Evolutionary conservation across 164 flowering plant genomes (phyloP).

Genomic region (Cinnamomum chago): DNA sequence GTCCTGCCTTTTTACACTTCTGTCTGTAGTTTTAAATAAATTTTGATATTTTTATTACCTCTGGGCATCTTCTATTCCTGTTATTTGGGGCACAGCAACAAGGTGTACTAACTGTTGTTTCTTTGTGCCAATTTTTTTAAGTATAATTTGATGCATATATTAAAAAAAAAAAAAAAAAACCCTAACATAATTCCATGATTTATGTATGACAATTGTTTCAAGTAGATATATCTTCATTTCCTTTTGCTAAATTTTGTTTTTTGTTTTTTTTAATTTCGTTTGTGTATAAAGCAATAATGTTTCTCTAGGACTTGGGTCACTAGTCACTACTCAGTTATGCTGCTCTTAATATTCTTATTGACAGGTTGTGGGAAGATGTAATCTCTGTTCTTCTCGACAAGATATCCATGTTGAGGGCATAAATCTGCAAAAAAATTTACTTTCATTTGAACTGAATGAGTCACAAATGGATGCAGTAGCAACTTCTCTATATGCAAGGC

Average conservation of each 20-base stretch:
- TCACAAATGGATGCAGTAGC: constrained; percentile 55
- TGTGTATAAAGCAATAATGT: background rate
- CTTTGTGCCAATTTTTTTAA: too few species aligned
- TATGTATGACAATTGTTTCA: background rate
- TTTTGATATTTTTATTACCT: too few species aligned
- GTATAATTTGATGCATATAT: too few species aligned
- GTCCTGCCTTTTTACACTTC: too few species aligned
- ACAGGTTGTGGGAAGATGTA: background rate
- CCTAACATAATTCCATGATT: background rate
- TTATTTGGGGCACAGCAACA: too few species aligned
- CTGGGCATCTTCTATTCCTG: too few species aligned
- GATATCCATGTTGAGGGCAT: background rate
- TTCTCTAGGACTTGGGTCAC: background rate
- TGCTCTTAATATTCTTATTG: constrained; percentile 1
- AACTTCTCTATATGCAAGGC: constrained; percentile 21
- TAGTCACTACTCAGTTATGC: too few species aligned
- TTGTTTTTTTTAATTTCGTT: too few species aligned
- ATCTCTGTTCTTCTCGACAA: background rate
- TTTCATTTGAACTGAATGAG: constrained; percentile 31
- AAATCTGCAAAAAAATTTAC: background rate
- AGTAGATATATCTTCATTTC: background rate
- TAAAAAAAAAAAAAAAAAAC: too few species aligned
- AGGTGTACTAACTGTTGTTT: too few species aligned
- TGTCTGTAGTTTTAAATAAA: too few species aligned
- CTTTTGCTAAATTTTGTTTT: background rate